These are phyloP conservation scores for Xylariomycetidae sp. DNA, from an alignment of 2,329 filamentous ascomycete genomes.

Conservation along the genomic window DNA sequence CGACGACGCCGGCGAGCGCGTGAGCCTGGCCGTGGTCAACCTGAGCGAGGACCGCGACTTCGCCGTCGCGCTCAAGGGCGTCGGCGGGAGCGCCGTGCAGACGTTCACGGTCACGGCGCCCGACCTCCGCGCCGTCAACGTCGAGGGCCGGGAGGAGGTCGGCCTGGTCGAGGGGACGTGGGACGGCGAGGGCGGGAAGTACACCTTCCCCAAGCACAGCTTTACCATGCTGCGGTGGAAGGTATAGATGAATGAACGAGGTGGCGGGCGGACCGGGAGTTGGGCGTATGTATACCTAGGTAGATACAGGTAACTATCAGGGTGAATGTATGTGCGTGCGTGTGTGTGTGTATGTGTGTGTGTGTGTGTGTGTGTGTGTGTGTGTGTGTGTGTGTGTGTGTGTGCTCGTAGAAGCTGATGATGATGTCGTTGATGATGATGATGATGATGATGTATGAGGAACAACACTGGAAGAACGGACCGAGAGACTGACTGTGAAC, in stretches of 20 bases:
- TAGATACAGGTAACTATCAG: no score
- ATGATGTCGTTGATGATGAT: no score
- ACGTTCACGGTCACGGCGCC: constrained; percentile 55
- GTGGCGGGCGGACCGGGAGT: constrained; percentile 2
- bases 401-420: no score
- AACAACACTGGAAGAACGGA: no score
- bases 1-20: constrained; percentile 49
- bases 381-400: no score
- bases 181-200: constrained; percentile 56
- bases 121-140: constrained; percentile 54
- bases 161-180: constrained; percentile 54
- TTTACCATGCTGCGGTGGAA: constrained; percentile 58
- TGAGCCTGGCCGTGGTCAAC: constrained; percentile 69
- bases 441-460: no score
- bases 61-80: constrained; percentile 52
- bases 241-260: no score
- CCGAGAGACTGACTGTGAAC: no score
- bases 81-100: constrained; percentile 29
- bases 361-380: no score
- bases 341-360: no score
- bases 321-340: no score
- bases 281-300: background rate
- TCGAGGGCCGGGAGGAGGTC: constrained; percentile 56
- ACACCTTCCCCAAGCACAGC: constrained; percentile 63
- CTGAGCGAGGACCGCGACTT: constrained; percentile 56